Base-by-base conservation (phyloP, 495 filamentous ascomycete genomes). In the Lasiosphaeria hispida region DNA sequence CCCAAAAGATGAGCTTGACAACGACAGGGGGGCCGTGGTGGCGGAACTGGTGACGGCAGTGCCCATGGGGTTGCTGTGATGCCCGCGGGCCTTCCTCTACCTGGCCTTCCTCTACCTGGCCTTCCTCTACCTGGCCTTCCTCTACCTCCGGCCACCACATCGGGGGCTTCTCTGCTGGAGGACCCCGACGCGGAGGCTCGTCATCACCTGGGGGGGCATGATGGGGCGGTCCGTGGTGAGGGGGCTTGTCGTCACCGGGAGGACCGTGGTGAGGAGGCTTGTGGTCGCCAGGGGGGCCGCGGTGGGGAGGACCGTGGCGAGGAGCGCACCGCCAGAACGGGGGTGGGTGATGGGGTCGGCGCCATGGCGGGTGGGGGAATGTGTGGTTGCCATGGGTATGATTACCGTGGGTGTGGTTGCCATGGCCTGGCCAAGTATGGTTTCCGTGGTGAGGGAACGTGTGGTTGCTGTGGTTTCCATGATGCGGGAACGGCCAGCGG, bases 391-490 rank as follows among this genome's bases (percentile, higher is more conserved):
- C 52, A 52, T 62, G 60, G 2, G 50, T 60, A 42, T 61, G 62
- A 36, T 64, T 67, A 19, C 53, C 63, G 58, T 48, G 52, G 37
- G 43, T 64, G 44, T 44, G 62, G 53, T 59, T 55, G 35, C 37
- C 60, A 57, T 43, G 38, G 8, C 33, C 15, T 17, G 48, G 47
- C 10, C 42, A 43, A 4, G 36, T 52, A 15, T 52, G 49, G 35
- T 52, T 52, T 7, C 49, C 49, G 10, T 52, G 49, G 35, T 41
- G 38, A 3, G 38, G 23, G 23, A 30, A 30, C 18, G 44, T 63
- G 57, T 40, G 61, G 53, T 53, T 47, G 34, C 35, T 59, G 54
- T 73, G 61, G 18, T 67, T 62, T 41, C 58, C 44, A 48, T 60
- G 60, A 50, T 62, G 49, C 19, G 48, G 38, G 51, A 42, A 49